phyloP scores from a whole-genome alignment of 73 alveolate species.

The Paramecium caudatum region DNA sequence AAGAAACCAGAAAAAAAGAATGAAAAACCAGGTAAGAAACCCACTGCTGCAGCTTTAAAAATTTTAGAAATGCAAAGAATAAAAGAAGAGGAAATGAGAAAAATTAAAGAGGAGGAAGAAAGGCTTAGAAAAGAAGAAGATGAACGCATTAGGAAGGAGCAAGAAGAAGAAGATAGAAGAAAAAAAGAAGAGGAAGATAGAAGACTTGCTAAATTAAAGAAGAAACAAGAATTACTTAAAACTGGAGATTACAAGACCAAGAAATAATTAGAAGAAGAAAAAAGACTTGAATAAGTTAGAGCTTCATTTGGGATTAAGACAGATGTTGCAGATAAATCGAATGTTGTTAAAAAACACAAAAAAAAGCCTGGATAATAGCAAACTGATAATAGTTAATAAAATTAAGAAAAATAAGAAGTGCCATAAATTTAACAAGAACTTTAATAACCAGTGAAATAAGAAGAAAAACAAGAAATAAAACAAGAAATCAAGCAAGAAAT shows the following conservation, averaged over 20 bases:
- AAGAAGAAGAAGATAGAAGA: conserved; percentile 83
- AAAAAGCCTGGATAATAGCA: conserved; percentile 67
- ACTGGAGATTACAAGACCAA: conserved; percentile 80
- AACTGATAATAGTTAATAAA: too few relatives aligned
- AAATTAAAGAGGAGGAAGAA: conserved; percentile 76
- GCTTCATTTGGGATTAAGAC: conserved; percentile 53
- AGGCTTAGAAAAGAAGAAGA: conserved; percentile 76
- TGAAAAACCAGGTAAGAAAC: conserved; percentile 82
- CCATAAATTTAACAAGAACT: neutral
- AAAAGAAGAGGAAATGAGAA: conserved; percentile 75
- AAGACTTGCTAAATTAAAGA: conserved; percentile 68
- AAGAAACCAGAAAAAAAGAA: conserved; percentile 5
- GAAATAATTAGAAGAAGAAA: conserved; percentile 79
- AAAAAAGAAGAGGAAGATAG: conserved; percentile 84
- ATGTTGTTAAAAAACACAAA: conserved; percentile 69
- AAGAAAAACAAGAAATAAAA: conserved; percentile 66
- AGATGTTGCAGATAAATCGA: conserved; percentile 71
- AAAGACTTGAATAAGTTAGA: conserved; percentile 65
- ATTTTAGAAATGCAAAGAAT: conserved; percentile 72
- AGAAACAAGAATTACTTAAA: conserved; percentile 67
- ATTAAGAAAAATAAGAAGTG: conserved; percentile 4
- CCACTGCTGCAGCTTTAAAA: conserved; percentile 72
- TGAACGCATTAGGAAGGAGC: conserved; percentile 74
- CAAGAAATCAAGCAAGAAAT: conserved; percentile 58
- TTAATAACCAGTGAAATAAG: conserved; percentile 53